phyloP scores from a whole-genome alignment of 495 filamentous ascomycete species.

The Tetracladium marchalianum region DNA sequence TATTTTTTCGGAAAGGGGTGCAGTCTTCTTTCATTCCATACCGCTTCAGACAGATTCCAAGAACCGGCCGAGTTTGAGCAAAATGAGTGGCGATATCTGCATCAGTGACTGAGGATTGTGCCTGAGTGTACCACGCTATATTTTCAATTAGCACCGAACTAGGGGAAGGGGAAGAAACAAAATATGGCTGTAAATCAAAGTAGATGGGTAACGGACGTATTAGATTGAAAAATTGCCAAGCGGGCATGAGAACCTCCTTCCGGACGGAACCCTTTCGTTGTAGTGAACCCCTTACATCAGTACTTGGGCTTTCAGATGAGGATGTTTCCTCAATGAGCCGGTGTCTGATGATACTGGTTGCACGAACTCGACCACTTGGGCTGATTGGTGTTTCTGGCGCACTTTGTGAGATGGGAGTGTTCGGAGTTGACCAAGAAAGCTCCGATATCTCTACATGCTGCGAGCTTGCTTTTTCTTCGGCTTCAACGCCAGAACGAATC shows the following conservation, averaged over 20 bases:
- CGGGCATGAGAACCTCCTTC: conserved; percentile 88
- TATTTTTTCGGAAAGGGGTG: conserved; percentile 56
- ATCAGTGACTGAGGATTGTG: conserved; percentile 54
- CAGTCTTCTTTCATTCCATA: conserved; percentile 70
- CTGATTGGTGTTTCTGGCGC: conserved; percentile 9
- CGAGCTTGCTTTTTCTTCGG: conserved; percentile 4
- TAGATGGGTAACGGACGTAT: conserved; percentile 44
- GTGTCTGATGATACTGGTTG: conserved; percentile 54
- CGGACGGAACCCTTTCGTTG: conserved; percentile 28
- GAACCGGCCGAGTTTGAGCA: conserved; percentile 62
- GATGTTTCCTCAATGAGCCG: conserved; percentile 41
- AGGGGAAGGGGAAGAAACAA: conserved; percentile 28
- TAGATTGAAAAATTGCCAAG: conserved; percentile 93
- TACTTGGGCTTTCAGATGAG: conserved; percentile 26
- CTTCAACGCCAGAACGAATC: not conserved
- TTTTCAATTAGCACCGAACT: conserved; percentile 27
- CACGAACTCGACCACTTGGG: conserved; percentile 27
- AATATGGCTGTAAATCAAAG: conserved; percentile 11
- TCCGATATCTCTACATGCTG: conserved; percentile 15
- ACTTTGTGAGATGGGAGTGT: conserved; percentile 7
- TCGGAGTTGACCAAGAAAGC: conserved; percentile 6
- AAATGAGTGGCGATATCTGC: conserved; percentile 66
- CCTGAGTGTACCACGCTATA: conserved; percentile 53
- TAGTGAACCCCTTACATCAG: not conserved
- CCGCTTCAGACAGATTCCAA: conserved; percentile 86